phyloP scores from a whole-genome alignment of 1,139 yeast species.

The Candida labiduridarum region DNA sequence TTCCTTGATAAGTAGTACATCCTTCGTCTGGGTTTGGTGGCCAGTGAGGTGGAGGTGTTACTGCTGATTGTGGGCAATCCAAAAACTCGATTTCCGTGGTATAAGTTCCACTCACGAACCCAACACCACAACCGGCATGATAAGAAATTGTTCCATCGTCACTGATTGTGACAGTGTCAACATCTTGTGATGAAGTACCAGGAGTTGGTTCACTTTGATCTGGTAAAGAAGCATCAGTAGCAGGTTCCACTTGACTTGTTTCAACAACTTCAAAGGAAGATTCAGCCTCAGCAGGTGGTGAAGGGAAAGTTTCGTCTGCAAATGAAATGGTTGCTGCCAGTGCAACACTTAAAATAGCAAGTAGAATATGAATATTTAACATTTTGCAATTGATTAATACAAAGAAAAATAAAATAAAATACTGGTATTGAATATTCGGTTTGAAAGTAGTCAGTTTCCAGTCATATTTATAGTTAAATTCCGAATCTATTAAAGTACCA shows the following conservation, averaged over 20 bases:
- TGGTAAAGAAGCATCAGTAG: not conserved
- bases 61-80: not conserved
- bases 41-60: not conserved
- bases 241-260: not conserved
- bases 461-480: not conserved
- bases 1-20: not conserved
- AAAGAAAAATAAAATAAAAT: not conserved
- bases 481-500: too few relatives aligned
- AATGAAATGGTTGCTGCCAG: not conserved
- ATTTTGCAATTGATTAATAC: not conserved
- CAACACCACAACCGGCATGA: slow-evolving; percentile 1
- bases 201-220: not conserved
- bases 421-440: not conserved
- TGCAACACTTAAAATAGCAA: slow-evolving; percentile 1
- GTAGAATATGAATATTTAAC: not conserved
- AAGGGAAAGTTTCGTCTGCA: not conserved
- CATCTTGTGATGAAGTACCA: not conserved
- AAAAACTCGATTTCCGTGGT: not conserved
- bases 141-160: not conserved
- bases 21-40: slow-evolving; percentile 4
- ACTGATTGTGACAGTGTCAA: not conserved
- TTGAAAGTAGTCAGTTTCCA: not conserved
- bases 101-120: not conserved
- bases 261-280: not conserved
- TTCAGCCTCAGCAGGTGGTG: not conserved